These are phyloP conservation scores for Chlamydomonas sp. DNA, from an alignment of 139 green algal genomes.

Conservation along the genomic window DNA sequence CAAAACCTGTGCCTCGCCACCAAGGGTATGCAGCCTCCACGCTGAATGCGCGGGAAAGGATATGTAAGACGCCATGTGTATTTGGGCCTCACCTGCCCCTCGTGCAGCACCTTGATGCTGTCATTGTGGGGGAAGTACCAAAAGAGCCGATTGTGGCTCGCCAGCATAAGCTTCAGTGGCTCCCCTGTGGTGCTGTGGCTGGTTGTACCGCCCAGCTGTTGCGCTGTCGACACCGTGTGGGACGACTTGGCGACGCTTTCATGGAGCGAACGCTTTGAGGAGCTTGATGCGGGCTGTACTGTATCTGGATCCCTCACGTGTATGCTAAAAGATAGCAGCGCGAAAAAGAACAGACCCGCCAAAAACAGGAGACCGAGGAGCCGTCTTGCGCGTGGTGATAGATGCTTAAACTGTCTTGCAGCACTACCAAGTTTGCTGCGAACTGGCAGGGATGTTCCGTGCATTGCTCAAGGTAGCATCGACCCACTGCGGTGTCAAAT, in stretches of 20 bases:
- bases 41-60: too few relatives aligned
- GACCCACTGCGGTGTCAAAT: too few relatives aligned
- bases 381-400: slow-evolving; percentile 5
- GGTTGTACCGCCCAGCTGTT: neutral
- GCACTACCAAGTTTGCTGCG: slow-evolving; percentile 3
- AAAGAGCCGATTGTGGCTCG: slow-evolving; percentile 69
- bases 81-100: slow-evolving; percentile 62
- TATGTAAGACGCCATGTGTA: too few relatives aligned
- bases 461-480: too few relatives aligned
- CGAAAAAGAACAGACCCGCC: slow-evolving; percentile 18
- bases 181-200: neutral
- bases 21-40: too few relatives aligned
- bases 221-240: too few relatives aligned
- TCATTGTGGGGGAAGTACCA: slow-evolving; percentile 73
- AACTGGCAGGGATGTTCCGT: neutral
- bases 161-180: slow-evolving; percentile 56
- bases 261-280: too few relatives aligned
- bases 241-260: too few relatives aligned
- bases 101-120: slow-evolving; percentile 66
- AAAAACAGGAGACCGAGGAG: slow-evolving; percentile 2
- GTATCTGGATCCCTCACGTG: slow-evolving; percentile 17
- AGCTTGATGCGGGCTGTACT: neutral
- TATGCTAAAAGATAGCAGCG: slow-evolving; percentile 6
- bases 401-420: slow-evolving; percentile 1
- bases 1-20: too few relatives aligned